These are phyloP conservation scores for Apophysomyces sp. DNA, from an alignment of 371 early-diverging fungal genomes.

Conservation along the genomic window DNA sequence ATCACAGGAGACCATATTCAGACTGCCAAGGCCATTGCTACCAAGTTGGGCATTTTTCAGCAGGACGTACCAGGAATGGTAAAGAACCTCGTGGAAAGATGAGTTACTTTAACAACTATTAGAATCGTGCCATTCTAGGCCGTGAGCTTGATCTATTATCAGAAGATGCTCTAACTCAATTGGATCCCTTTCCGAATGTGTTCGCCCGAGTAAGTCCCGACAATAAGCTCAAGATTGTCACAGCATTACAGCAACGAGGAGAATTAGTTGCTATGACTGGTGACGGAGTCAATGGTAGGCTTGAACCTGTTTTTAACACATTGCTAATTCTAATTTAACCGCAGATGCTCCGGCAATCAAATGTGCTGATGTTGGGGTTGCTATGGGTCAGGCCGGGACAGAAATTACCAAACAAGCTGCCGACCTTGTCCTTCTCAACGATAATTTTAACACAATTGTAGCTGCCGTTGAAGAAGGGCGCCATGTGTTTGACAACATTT, in stretches of 20 bases:
- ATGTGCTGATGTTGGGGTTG: slow-evolving; percentile 88
- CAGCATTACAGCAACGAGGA: slow-evolving; percentile 82
- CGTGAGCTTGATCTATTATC: slow-evolving; percentile 83
- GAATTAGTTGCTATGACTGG: slow-evolving; percentile 83
- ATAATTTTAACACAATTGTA: slow-evolving; percentile 83
- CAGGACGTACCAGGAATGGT: slow-evolving; percentile 41
- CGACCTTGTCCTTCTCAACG: slow-evolving; percentile 83
- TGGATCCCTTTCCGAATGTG: slow-evolving; percentile 86
- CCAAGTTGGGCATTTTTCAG: slow-evolving; percentile 85
- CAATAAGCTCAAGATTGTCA: slow-evolving; percentile 95
- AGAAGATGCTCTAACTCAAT: slow-evolving; percentile 76
- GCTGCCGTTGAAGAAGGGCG: slow-evolving; percentile 79
- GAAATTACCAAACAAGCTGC: slow-evolving; percentile 91
- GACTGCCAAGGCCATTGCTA: slow-evolving; percentile 79
- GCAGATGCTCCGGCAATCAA: slow-evolving; percentile 93
- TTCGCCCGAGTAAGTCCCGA: slow-evolving; percentile 96
- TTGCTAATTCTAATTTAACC: too few relatives aligned
- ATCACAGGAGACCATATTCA: slow-evolving; percentile 91
- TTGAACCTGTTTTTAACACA: too few relatives aligned
- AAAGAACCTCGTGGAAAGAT: slow-evolving; percentile 5
- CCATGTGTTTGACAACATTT: slow-evolving; percentile 85
- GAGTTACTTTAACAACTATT: neutral
- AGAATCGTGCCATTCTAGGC: slow-evolving; percentile 81
- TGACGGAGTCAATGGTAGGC: slow-evolving; percentile 74
- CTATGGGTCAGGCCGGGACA: slow-evolving; percentile 88